A percentile compares a stretch with the other conserved stretches of the same genome.
Evolutionary conservation across 495 filamentous ascomycete genomes (phyloP).

Genomic region (Venustampulla echinocandica): DNA sequence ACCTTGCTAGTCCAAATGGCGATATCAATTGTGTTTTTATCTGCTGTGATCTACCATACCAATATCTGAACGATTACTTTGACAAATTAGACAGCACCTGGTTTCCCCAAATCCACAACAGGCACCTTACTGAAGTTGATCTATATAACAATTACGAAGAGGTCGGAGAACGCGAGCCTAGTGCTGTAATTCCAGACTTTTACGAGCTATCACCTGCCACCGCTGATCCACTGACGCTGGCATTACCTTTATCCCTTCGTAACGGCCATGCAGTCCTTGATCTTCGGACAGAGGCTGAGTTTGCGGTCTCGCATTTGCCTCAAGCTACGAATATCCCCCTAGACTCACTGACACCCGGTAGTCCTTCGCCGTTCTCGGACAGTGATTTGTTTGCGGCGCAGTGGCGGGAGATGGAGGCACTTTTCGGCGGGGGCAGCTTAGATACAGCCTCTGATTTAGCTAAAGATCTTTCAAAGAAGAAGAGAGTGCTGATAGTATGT

Average conservation of each 20-base stretch:
- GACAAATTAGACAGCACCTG: constrained; percentile 39
- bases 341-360: constrained; percentile 19
- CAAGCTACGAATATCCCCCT: constrained; percentile 38
- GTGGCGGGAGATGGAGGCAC: constrained; percentile 36
- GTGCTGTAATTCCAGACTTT: constrained; percentile 27
- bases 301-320: constrained; percentile 36
- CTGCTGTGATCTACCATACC: constrained; percentile 55
- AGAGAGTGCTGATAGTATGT: constrained; percentile 40
- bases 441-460: constrained; percentile 17
- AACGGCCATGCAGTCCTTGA: constrained; percentile 29
- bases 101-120: constrained; percentile 49
- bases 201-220: background rate
- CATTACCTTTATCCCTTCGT: background rate
- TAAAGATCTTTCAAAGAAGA: constrained; percentile 21
- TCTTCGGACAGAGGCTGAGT: constrained; percentile 32
- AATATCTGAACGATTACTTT: constrained; percentile 54
- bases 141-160: constrained; percentile 45
- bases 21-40: constrained; percentile 50
- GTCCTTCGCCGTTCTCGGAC: constrained; percentile 36
- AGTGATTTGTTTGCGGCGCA: constrained; percentile 34
- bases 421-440: constrained; percentile 26
- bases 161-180: constrained; percentile 24
- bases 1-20: constrained; percentile 36
- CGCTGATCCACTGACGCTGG: constrained; percentile 2
- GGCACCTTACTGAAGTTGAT: constrained; percentile 42